Evolutionary conservation across 2,329 filamentous ascomycete species (phyloP), one percentile per base, ranked within the genome.

Genomic region (Xylaria arbuscula): DNA sequence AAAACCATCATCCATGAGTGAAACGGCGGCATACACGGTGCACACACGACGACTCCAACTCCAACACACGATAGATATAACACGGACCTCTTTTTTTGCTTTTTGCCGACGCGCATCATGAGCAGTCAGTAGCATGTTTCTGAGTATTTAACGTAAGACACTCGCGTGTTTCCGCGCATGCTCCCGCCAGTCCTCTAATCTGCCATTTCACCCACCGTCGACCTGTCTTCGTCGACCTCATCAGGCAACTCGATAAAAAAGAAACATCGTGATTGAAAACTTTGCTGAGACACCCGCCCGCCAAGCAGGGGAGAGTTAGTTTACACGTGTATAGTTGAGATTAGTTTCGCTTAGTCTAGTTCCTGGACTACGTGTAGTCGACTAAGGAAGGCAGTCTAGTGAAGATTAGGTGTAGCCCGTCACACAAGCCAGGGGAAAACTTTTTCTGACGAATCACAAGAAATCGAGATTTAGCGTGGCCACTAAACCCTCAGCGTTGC

Each of bases 361-460:
- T 28, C 28, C 28, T 28, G 28, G 28, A 3, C 28, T 28, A 28
- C 28, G 28, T 28, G 28, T 28, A 28, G 28, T 28, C 28, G 2
- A 28, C 28, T 28, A 28, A 28, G 28, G 28, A 28, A 3, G 28
- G 28, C 28, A 5, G 28, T 28, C 28, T 28, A 28, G 28, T 28
- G 28, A 28, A 28, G 28, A 28, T 28, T 28, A 28, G 28, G 28
- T 28, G 28, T 28, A 28, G 28, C 28, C 38, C 13, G 9, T 11
- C 38, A 42, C 45, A 15, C 45, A 17, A 17, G 24, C 13, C 9
- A 6, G n/a, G 34, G 22, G 48, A 58, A 64, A 58, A 62, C 38
- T 55, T 36, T 62, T 68, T 62, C 51, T 62, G 53, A 56, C 17
- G 62, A 53, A 65, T 68, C 56, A 59, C 54, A 57, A 19, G 28